Base-by-base conservation (phyloP, 2,329 filamentous ascomycete genomes). In the Calonectria montana region DNA sequence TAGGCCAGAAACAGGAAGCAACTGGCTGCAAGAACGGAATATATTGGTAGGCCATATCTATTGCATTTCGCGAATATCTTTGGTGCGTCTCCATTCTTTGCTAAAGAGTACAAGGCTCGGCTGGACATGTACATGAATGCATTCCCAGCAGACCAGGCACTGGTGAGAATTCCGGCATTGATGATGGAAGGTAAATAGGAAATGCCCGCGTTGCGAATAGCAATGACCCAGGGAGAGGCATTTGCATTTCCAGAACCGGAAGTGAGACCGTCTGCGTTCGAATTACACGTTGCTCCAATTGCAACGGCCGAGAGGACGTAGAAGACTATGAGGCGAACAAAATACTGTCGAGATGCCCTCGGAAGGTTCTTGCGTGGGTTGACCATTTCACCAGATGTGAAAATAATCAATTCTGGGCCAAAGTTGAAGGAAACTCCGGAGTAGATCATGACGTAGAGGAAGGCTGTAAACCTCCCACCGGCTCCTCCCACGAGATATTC, bases 251-350 rank as follows among this genome's bases (percentile, higher is more conserved):
- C 27, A 3, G 39, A 31, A 4, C 55, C 55, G 10, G 18, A 37
- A 18, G 39, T 62, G 1, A 68, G 39, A 2, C 55, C 65, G 7
- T 23, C 15, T 16, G 21, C 13, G 18, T 48, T 31, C 18, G 41
- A 37, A 31, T 16, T 29, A 23, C 57, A 69, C 4, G 62, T 69
- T 70, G 93, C 90, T 18, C 92, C 91, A 25, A 94, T 90, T 18
- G 87, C 88, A 2, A 95, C 85, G 4, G 91, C 90, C 1, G 92
- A 92, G 4, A 93, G 87, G 53, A 93, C 88, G 82, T 94, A 94
- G 82, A 94, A 94, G 1, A 89, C 84, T 0, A 91, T 90, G 41
- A 95, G 85, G 63, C 93, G 91, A 80, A 92, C 94, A 82, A 94
- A 94, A 6, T 94, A 92, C 48, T 91, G 89, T 70, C 93, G 93